These are phyloP conservation scores for Salvia miltiorrhiza DNA, from an alignment of 257 asterid genomes.

Conservation along the genomic window DNA sequence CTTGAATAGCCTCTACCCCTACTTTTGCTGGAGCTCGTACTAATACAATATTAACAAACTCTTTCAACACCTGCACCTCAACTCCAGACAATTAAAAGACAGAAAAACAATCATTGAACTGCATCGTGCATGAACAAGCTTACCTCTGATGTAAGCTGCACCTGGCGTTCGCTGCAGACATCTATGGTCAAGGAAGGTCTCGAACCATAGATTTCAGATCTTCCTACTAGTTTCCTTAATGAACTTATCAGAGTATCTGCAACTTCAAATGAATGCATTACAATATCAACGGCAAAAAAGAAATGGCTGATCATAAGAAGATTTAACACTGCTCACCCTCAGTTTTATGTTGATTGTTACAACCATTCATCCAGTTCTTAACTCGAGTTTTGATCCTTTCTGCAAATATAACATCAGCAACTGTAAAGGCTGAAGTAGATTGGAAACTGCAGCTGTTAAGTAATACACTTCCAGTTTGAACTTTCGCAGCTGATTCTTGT, in stretches of 20 bases:
- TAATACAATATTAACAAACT: constrained; percentile 58
- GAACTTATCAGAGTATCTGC: constrained; percentile 66
- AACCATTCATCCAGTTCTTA: constrained; percentile 59
- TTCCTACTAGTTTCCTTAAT: constrained; percentile 61
- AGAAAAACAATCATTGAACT: constrained; percentile 12
- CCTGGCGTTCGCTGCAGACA: constrained; percentile 84
- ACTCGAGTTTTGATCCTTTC: constrained; percentile 76
- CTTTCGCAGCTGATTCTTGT: constrained; percentile 65
- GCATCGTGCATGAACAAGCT: constrained; percentile 10
- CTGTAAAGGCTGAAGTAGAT: constrained; percentile 48
- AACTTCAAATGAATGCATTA: constrained; percentile 20
- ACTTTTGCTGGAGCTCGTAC: constrained; percentile 47
- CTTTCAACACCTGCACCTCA: constrained; percentile 57
- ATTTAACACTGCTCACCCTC: constrained; percentile 54
- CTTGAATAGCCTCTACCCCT: constrained; percentile 57
- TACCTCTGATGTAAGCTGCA: constrained; percentile 66
- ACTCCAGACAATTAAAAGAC: constrained; percentile 19
- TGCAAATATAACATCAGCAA: constrained; percentile 76
- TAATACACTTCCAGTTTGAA: constrained; percentile 40
- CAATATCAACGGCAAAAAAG: neutral
- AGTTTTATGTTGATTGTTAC: constrained; percentile 40
- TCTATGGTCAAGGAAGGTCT: constrained; percentile 79
- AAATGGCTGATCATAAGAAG: neutral
- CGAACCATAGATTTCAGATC: constrained; percentile 64
- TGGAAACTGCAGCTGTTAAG: constrained; percentile 22